Conservation (phyloP, 2,329 filamentous ascomycete genomes). For the Aspergillus viridinutans region DNA sequence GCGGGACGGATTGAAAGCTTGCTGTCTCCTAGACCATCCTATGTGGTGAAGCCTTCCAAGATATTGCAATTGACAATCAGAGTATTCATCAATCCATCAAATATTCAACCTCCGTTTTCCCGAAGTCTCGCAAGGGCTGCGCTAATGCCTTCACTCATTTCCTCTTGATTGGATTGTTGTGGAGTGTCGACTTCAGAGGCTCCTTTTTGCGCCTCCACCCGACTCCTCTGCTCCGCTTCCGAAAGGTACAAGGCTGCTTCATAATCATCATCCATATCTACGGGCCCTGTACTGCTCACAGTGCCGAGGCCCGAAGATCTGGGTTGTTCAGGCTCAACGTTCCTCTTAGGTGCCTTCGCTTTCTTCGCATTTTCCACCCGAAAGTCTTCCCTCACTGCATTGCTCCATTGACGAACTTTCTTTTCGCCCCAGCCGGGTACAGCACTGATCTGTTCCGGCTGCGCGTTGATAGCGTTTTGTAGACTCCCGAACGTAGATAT, state of each 20-base stretch:
- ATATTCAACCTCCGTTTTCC: constrained; percentile 26
- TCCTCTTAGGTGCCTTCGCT: constrained; percentile 35
- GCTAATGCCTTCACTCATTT: constrained; percentile 56
- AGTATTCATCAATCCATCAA: background rate
- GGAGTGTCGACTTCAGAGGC: constrained; percentile 3
- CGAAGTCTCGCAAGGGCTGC: constrained; percentile 56
- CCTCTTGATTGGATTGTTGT: constrained; percentile 26
- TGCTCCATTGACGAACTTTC: constrained; percentile 84
- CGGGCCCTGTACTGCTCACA: constrained; percentile 7
- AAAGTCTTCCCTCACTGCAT: constrained; percentile 80
- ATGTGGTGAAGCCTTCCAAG: background rate
- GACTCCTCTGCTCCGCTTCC: constrained; percentile 21
- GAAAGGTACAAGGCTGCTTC: constrained; percentile 45
- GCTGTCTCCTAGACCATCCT: background rate
- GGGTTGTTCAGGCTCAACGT: constrained; percentile 27
- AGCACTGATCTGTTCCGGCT: constrained; percentile 75
- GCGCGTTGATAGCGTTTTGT: constrained; percentile 79
- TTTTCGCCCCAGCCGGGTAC: constrained; percentile 94
- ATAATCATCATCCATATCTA: constrained; percentile 38
- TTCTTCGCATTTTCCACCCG: constrained; percentile 67
- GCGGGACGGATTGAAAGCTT: background rate
- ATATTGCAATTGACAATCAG: background rate
- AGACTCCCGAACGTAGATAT: constrained; percentile 91
- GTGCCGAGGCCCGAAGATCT: constrained; percentile 18
- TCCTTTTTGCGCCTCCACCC: constrained; percentile 18